A percentile compares a stretch with the other conserved stretches of the same genome.
Conservation (phyloP, 805 yeast species). For the Wickerhamiella brachini region DNA sequence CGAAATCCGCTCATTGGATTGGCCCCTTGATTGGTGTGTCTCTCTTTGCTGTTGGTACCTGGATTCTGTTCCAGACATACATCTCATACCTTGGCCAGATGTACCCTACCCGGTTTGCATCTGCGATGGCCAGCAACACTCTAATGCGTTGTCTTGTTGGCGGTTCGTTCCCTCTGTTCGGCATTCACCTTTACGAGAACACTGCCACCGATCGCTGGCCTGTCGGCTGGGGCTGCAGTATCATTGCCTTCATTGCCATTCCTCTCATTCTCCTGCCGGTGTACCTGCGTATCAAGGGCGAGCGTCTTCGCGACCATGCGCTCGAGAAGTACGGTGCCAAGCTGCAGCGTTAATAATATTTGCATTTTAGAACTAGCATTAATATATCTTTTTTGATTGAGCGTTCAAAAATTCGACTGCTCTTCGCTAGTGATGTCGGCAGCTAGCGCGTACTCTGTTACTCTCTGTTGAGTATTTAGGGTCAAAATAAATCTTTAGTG, state of each 20-base stretch:
- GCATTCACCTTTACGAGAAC: constrained; percentile 40
- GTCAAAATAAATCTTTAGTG: no score
- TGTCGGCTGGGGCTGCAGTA: constrained; percentile 45
- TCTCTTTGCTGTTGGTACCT: constrained; percentile 29
- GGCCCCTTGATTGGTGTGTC: constrained; percentile 34
- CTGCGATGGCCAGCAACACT: constrained; percentile 46
- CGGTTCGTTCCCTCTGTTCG: constrained; percentile 51
- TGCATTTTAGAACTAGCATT: background rate
- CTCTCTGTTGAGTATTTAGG: no score
- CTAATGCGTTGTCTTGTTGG: constrained; percentile 39
- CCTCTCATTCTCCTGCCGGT: constrained; percentile 37
- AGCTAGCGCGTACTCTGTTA: no score
- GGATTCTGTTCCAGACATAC: constrained; percentile 38
- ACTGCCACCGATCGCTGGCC: constrained; percentile 32
- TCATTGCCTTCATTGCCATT: constrained; percentile 32
- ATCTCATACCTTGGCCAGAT: constrained; percentile 37
- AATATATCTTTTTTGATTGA: no score
- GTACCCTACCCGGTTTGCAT: constrained; percentile 38
- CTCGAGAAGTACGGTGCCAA: constrained; percentile 9
- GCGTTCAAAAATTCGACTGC: no score
- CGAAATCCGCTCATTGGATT: constrained; percentile 36
- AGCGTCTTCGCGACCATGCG: constrained; percentile 7
- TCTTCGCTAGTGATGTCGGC: no score
- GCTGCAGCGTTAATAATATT: background rate
- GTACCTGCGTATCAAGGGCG: constrained; percentile 8